A percentile compares a stretch with the other conserved stretches of the same genome.
phyloP scores from a whole-genome alignment of 2,329 filamentous ascomycete species.

The Aspergillus spinulosporus region DNA sequence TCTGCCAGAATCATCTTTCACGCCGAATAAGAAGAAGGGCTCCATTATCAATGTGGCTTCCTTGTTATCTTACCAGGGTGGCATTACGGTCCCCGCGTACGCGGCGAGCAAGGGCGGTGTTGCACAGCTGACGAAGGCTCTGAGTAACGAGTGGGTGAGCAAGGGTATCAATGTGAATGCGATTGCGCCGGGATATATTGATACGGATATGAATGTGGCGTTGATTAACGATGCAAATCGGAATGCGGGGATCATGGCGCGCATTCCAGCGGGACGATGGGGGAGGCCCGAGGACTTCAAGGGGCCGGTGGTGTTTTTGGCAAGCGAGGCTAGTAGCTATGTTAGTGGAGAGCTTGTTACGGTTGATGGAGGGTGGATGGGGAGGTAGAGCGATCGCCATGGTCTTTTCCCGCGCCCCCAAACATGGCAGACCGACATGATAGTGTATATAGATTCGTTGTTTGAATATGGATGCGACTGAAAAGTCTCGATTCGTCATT shows the following conservation, averaged over 20 bases:
- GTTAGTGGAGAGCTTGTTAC: slow-evolving; percentile 79
- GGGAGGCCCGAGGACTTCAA: slow-evolving; percentile 84
- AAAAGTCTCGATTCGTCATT: no score
- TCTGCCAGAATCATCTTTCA: slow-evolving; percentile 31
- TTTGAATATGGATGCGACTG: no score
- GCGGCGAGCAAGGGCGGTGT: slow-evolving; percentile 83
- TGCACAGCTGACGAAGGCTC: slow-evolving; percentile 77
- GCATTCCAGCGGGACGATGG: slow-evolving; percentile 85
- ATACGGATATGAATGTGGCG: slow-evolving; percentile 91
- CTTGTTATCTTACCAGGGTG: slow-evolving; percentile 81
- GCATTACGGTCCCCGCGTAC: slow-evolving; percentile 84
- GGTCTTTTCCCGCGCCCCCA: background rate
- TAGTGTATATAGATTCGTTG: no score
- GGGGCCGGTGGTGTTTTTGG: slow-evolving; percentile 75
- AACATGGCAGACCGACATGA: no score
- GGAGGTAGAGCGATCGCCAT: slow-evolving; percentile 55
- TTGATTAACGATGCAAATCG: slow-evolving; percentile 71
- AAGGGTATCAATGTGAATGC: slow-evolving; percentile 72
- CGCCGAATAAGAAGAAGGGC: slow-evolving; percentile 12
- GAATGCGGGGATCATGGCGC: slow-evolving; percentile 69
- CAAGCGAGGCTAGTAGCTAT: slow-evolving; percentile 74
- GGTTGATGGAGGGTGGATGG: slow-evolving; percentile 94
- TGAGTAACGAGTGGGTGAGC: slow-evolving; percentile 83
- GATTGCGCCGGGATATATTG: slow-evolving; percentile 62
- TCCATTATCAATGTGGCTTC: slow-evolving; percentile 80